Conservation (phyloP, 495 filamentous ascomycete species). For the Lophiostoma macrostomum region DNA sequence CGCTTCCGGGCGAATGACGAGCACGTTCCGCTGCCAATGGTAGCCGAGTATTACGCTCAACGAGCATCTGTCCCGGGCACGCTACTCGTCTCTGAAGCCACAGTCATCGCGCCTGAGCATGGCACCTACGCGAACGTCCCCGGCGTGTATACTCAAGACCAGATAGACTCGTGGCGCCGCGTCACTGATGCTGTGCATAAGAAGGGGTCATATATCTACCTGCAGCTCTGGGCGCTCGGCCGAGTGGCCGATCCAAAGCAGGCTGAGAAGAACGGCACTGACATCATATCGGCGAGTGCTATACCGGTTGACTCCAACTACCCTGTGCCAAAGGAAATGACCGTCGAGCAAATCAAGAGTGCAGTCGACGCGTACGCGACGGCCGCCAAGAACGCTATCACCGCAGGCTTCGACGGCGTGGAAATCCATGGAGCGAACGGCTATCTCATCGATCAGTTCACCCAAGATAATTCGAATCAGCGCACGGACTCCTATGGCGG, state of each 20-base stretch:
- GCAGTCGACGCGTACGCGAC: conserved; percentile 57
- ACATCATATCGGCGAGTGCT: conserved; percentile 49
- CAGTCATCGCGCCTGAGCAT: conserved; percentile 57
- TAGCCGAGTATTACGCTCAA: conserved; percentile 60
- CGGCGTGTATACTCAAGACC: conserved; percentile 60
- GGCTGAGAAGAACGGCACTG: conserved; percentile 43
- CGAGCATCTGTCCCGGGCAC: conserved; percentile 59
- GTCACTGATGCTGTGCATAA: conserved; percentile 66
- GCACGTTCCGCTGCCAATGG: conserved; percentile 44
- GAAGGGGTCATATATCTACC: conserved; percentile 60
- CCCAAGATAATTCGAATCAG: conserved; percentile 59
- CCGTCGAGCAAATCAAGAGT: conserved; percentile 54
- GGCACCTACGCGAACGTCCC: conserved; percentile 56
- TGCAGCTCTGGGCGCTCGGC: conserved; percentile 68
- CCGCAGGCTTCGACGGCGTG: conserved; percentile 73
- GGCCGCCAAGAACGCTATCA: conserved; percentile 61
- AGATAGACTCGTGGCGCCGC: conserved; percentile 60
- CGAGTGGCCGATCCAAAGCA: conserved; percentile 46
- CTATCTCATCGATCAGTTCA: conserved; percentile 74
- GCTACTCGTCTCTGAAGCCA: conserved; percentile 63
- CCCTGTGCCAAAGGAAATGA: conserved; percentile 50
- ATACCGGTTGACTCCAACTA: conserved; percentile 41
- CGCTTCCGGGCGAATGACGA: conserved; percentile 50
- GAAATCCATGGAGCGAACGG: conserved; percentile 75
- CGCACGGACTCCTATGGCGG: conserved; percentile 68